phyloP scores from a whole-genome alignment of 2,329 filamentous ascomycete genomes.

The Trichoderma harzianum region DNA sequence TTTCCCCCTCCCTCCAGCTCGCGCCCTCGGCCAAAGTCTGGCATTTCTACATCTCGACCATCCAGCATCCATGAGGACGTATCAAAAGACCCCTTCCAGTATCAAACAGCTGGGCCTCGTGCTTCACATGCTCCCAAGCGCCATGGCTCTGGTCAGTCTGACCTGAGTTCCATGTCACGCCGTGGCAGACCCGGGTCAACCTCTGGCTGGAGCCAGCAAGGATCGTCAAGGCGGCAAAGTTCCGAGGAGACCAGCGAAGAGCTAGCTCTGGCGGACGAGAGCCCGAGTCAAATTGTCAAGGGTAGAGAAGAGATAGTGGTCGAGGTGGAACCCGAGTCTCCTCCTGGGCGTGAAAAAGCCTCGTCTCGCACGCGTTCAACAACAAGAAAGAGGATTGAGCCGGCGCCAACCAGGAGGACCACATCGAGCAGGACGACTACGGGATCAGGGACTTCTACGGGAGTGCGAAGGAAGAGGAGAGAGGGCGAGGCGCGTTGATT shows the following conservation, averaged over 20 bases:
- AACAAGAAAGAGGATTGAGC: constrained; percentile 38
- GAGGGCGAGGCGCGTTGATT: constrained; percentile 22
- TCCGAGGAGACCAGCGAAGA: constrained; percentile 35
- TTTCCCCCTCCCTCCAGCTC: constrained; percentile 46
- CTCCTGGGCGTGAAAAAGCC: constrained; percentile 11
- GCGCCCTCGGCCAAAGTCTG: constrained; percentile 41
- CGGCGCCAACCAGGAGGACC: constrained; percentile 41
- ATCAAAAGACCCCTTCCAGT: constrained; percentile 49
- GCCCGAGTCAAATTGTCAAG: constrained; percentile 25
- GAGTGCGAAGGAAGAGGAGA: constrained; percentile 33
- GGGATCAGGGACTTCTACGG: constrained; percentile 21
- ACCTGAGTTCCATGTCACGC: constrained; percentile 27
- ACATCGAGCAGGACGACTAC: constrained; percentile 19
- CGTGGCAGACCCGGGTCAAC: constrained; percentile 28
- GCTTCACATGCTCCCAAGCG: constrained; percentile 37
- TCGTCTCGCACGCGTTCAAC: constrained; percentile 6
- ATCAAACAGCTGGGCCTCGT: constrained; percentile 46
- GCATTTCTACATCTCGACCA: constrained; percentile 40
- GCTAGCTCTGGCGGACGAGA: constrained; percentile 22
- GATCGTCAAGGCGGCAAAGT: constrained; percentile 30
- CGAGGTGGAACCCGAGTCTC: constrained; percentile 34
- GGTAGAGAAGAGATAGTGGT: constrained; percentile 40
- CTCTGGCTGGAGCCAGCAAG: constrained; percentile 33
- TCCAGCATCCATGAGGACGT: constrained; percentile 32
- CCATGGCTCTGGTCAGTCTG: constrained; percentile 35